Conservation (phyloP, 176 grass and related monocot genomes). For the Stipa capillata region DNA sequence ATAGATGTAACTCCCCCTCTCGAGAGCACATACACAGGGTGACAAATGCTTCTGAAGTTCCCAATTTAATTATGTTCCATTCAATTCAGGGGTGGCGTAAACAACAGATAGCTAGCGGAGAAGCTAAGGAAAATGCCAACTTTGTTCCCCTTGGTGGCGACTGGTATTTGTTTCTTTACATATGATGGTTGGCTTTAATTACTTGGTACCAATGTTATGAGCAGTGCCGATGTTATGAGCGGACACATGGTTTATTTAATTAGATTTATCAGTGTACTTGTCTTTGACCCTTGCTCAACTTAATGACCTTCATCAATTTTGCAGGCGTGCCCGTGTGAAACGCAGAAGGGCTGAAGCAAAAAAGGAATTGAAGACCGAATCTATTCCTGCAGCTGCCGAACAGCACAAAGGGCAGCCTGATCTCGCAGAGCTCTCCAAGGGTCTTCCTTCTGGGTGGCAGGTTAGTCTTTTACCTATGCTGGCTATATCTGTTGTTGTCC, state of each 20-base stretch:
- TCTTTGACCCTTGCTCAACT: not conserved
- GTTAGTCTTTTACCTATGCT: slow-evolving; percentile 22
- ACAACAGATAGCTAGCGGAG: slow-evolving; percentile 77
- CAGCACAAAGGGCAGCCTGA: slow-evolving; percentile 46
- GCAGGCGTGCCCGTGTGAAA: slow-evolving; percentile 82
- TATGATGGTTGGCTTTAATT: not conserved
- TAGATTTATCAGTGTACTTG: not conserved
- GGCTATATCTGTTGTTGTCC: not conserved
- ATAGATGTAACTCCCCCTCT: slow-evolving; percentile 51
- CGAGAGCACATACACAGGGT: not conserved
- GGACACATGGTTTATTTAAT: not conserved
- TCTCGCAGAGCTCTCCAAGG: slow-evolving; percentile 60
- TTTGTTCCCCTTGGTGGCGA: slow-evolving; percentile 88
- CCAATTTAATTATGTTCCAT: not conserved
- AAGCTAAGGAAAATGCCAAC: slow-evolving; percentile 84
- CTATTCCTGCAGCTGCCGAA: not conserved
- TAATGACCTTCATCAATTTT: slow-evolving; percentile 12
- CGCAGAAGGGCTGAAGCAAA: slow-evolving; percentile 54
- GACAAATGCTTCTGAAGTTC: not conserved
- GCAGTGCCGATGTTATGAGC: too few species aligned
- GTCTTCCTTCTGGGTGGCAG: slow-evolving; percentile 90
- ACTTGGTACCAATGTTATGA: too few species aligned
- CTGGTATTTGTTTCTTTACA: slow-evolving; percentile 53
- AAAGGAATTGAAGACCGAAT: slow-evolving; percentile 11
- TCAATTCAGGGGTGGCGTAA: slow-evolving; percentile 63